Evolutionary conservation across 2,329 filamentous ascomycete species (phyloP), one percentile per base, ranked within the genome.

Genomic region (Ophiostoma piceae): DNA sequence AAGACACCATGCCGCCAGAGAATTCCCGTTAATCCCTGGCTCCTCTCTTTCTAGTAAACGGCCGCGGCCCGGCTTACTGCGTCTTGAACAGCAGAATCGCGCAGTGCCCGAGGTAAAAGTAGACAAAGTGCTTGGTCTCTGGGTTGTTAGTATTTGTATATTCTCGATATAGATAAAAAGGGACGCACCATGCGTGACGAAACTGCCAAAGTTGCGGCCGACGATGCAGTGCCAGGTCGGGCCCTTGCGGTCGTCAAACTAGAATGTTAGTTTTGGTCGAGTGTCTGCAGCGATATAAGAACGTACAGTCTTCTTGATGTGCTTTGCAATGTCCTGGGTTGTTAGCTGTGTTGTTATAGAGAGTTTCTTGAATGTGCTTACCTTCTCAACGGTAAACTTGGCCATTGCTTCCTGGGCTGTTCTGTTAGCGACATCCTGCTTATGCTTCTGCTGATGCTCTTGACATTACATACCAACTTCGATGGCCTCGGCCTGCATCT

Each of bases 121-220:
- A 99, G 80, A 99, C 97, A 84, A 99, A 99, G 82, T 99, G 95
- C 84, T 98, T 98, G 37, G 95, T 98, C 81, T 98, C 95, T 97
- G 2, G 3, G 32, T 35, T 6, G 32, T 35, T 35, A 35, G 32
- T 35, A 3, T 35, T 35, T 3, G 3, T 35, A 3, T 35, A 6
- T 6, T 6, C 6, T 35, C 6, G 16, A 37, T n/a, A 29, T 47
- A 1, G 9, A 22, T 19, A 41, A 67, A 64, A 43, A 68, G 73
- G 14, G n/a, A 41, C 87, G 72, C 86, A 97, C 94, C 94, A 78
- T 99, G 95, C 57, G 95, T 99, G 68, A 99, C 95, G 76, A 98
- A 99, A 82, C 94, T 98, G 76, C 95, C 95, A 82, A 99, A 99
- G 85, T 99, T 98, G 75, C 95, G 88, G 73, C 95, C 95, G 43